Evolutionary conservation across 768 basidiomycete species (phyloP), one percentile per base, ranked within the genome.

Genomic region (Mrakia frigida): DNA sequence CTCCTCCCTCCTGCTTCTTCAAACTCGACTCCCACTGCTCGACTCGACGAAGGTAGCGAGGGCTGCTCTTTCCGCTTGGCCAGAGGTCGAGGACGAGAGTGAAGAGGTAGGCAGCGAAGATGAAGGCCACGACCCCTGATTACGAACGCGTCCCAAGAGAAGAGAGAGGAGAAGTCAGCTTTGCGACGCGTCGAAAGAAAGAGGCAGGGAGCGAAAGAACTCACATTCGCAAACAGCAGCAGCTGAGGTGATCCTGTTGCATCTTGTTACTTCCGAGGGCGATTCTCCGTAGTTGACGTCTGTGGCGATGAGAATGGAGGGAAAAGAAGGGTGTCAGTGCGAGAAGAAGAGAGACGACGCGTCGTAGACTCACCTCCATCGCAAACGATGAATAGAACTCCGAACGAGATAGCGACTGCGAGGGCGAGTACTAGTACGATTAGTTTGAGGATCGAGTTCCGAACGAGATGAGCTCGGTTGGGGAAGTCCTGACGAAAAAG

Each of bases 51-150:
- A 77, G 71, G 41, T 73, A 77, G 0, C 71, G 72, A 18, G 76
- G 76, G 35, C 72, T 74, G 6, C 79, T 78, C 74, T 81, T 80
- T 53, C 16, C 33, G 14, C 83, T 81, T 11, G 84, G 84, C 83
- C 83, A 85, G 16, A 85, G 80, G 76, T 85, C 85, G 70, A 83
- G 80, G 60, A 80, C 80, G 74, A 85, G 80, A 7, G 84, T 84
- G 52, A 80, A 63, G 71, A 84, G 82, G 81, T 85, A 84, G 73
- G 81, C 81, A 68, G 76, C 75, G 11, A 83, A 77, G 73, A 81
- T 78, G 79, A 83, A 82, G 1, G 83, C 80, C 31, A 83, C 80
- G 43, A 33, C 25, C 65, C 72, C 65, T 68, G 39, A 13, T n/a
- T n/a, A n/a, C n/a, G n/a, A n/a, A n/a, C n/a, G n/a, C n/a, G n/a